phyloP scores from a whole-genome alignment of 371 early-diverging fungal species.

The Mortierella sp. region DNA sequence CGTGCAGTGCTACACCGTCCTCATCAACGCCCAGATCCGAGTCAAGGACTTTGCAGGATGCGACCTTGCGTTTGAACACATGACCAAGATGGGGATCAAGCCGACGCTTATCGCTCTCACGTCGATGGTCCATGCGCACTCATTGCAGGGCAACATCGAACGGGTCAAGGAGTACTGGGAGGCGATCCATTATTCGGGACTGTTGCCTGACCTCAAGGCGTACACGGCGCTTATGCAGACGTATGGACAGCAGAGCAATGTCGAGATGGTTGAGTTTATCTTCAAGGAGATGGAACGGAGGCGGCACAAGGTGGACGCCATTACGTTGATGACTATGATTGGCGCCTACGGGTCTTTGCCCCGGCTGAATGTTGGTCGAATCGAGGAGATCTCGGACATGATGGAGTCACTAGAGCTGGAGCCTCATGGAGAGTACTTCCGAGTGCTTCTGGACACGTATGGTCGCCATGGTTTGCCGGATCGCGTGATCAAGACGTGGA shows the following conservation, averaged over 20 bases:
- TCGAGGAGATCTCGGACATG: slow-evolving; percentile 34
- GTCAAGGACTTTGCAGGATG: slow-evolving; percentile 36
- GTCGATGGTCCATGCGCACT: slow-evolving; percentile 62
- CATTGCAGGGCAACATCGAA: slow-evolving; percentile 40
- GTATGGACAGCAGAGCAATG: slow-evolving; percentile 40
- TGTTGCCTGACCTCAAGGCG: slow-evolving; percentile 35
- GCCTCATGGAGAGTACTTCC: slow-evolving; percentile 34
- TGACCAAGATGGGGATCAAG: slow-evolving; percentile 31
- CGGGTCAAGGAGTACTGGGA: slow-evolving; percentile 56
- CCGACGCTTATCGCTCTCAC: slow-evolving; percentile 35
- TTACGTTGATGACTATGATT: slow-evolving; percentile 33
- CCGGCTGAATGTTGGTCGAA: slow-evolving; percentile 20
- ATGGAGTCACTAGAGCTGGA: slow-evolving; percentile 31
- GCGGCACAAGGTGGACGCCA: slow-evolving; percentile 21
- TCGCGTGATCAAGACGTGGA: slow-evolving; percentile 45
- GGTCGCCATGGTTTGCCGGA: slow-evolving; percentile 43
- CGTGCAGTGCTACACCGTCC: slow-evolving; percentile 63
- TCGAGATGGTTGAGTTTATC: slow-evolving; percentile 54
- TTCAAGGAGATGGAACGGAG: slow-evolving; percentile 33
- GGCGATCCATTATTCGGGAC: slow-evolving; percentile 35
- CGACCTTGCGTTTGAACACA: slow-evolving; percentile 28
- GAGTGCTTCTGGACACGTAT: slow-evolving; percentile 31
- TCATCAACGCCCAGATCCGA: slow-evolving; percentile 62
- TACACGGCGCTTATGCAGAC: slow-evolving; percentile 47
- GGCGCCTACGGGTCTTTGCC: slow-evolving; percentile 33